These are phyloP conservation scores for Rhizopus sp. DNA, from an alignment of 371 early-diverging fungal genomes.

Conservation along the genomic window DNA sequence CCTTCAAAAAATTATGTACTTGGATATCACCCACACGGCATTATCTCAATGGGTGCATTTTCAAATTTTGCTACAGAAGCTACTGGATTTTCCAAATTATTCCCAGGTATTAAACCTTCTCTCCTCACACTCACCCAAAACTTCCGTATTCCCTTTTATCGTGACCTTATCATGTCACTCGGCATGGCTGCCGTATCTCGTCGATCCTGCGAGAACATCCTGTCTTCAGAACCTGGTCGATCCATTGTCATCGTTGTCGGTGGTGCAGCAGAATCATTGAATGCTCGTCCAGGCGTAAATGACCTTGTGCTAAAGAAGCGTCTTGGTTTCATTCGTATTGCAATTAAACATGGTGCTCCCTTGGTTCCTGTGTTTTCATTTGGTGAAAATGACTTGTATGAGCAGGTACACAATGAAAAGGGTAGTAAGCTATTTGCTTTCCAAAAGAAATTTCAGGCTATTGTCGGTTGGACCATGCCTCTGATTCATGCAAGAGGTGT, in stretches of 20 bases:
- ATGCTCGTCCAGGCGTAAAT: slow-evolving; percentile 62
- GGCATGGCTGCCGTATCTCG: slow-evolving; percentile 82
- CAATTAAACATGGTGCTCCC: slow-evolving; percentile 67
- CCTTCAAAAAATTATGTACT: slow-evolving; percentile 76
- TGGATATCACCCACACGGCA: slow-evolving; percentile 85
- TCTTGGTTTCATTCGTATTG: slow-evolving; percentile 82
- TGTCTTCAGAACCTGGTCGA: slow-evolving; percentile 76
- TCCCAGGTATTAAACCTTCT: slow-evolving; percentile 69
- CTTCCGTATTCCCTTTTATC: slow-evolving; percentile 75
- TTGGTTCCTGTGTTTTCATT: slow-evolving; percentile 79
- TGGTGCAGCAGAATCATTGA: slow-evolving; percentile 78
- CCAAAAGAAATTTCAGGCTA: slow-evolving; percentile 63
- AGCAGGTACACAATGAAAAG: slow-evolving; percentile 56
- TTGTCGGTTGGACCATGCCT: slow-evolving; percentile 71
- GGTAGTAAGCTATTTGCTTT: slow-evolving; percentile 54
- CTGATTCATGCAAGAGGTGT: slow-evolving; percentile 77
- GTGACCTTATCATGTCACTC: slow-evolving; percentile 69
- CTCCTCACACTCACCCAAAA: slow-evolving; percentile 63
- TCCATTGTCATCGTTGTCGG: slow-evolving; percentile 81
- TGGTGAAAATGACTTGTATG: slow-evolving; percentile 85
- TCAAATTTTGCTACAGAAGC: slow-evolving; percentile 81
- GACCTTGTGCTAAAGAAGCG: slow-evolving; percentile 73
- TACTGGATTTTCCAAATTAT: slow-evolving; percentile 61
- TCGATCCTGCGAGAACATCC: slow-evolving; percentile 69
- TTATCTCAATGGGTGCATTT: slow-evolving; percentile 83